Base-by-base conservation (phyloP, 164 flowering plant species). In the Macadamia integrifolia region DNA sequence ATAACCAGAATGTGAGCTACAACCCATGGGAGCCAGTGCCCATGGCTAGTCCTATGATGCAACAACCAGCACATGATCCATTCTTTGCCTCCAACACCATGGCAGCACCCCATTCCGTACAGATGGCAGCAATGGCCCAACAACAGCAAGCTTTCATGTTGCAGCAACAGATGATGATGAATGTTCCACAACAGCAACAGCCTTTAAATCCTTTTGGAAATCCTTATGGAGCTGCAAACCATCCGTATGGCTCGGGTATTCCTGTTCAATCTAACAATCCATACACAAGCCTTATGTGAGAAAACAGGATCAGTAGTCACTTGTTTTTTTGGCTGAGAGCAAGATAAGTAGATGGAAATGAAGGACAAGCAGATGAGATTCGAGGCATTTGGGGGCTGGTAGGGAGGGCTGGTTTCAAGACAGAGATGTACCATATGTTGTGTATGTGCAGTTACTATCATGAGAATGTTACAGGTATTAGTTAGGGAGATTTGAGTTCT, bases 1-100 rank as follows among this genome's bases (percentile, higher is more conserved):
- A 46, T 72, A 83, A 71, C 81, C 97, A 88, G 74, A 78, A 69
- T 42, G 79, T 59, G 52, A 88, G 92, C 78, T 86, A 87, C 79
- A 88, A 88, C 60, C 97, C 95, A 23, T 93, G 98, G 98, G 93
- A 87, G 64, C 80, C 76, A 53, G 60, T 48, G 14, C 82, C 90
- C 28, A 40, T 69, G 76, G 73, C 79, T 5, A 74, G 71, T 58
- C 69, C 88, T 28, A 68, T 77, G 80, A 77, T 87, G 86, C 85
- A 78, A 62, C 89, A 76, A 66, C 64, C 81, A 30, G 56, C 71
- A 6, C 86, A 79, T 32, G 98, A 88, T 71, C 92, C 98, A 6
- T 93, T 89, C 80, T 79, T 72, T 55, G 82, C 91, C 74, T 81
- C 96, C 63, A 76, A 67, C 61, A 59, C 53, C 0, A 77, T 88